phyloP scores from a whole-genome alignment of 1,284 basidiomycete species.

The Irpex sp. region DNA sequence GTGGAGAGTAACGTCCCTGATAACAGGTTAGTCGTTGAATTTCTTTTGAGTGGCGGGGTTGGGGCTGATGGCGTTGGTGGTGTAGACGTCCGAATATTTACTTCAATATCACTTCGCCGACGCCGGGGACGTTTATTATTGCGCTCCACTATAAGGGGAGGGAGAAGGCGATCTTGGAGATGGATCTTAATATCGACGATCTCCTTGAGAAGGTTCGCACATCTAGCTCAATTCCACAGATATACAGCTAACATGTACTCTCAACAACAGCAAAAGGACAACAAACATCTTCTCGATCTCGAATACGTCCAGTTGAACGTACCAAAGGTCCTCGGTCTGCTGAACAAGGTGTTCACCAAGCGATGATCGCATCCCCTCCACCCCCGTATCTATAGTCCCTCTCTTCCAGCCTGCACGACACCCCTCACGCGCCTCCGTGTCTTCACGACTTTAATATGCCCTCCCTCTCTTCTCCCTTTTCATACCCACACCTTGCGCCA shows the following conservation, averaged over 20 bases:
- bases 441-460: not conserved
- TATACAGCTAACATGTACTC: constrained; percentile 11
- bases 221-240: not conserved
- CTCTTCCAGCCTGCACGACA: not conserved
- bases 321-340: constrained; percentile 85
- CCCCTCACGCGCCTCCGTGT: not conserved
- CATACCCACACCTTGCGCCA: not conserved
- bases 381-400: not conserved
- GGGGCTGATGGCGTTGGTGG: not conserved
- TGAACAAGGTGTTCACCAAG: constrained; percentile 90
- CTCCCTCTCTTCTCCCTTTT: not conserved
- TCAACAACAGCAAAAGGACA: constrained; percentile 87
- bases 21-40: constrained; percentile 65
- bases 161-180: constrained; percentile 99
- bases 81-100: constrained; percentile 92
- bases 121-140: constrained; percentile 98
- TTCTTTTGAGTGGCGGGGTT: not conserved
- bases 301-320: constrained; percentile 99
- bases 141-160: constrained; percentile 98
- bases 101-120: constrained; percentile 97
- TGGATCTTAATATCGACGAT: constrained; percentile 99
- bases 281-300: constrained; percentile 91
- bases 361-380: constrained; percentile 43
- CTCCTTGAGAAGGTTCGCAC: constrained; percentile 84
- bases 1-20: constrained; percentile 98